Base-by-base conservation (phyloP, 179 eudicot species). In the Pouteria campechiana region DNA sequence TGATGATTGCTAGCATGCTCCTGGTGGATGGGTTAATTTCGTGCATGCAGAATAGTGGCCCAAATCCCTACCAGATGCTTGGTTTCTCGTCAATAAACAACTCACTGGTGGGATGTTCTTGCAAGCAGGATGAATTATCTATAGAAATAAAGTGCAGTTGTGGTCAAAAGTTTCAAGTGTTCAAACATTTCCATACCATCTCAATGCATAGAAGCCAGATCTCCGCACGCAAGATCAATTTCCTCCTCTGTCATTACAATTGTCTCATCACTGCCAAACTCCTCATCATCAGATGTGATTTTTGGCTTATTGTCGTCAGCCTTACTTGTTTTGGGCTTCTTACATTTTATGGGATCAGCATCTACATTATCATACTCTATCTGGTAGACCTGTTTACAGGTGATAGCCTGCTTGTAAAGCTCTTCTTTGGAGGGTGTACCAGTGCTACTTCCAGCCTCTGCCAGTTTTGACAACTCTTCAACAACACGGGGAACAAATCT, bases 211-310 rank as follows among this genome's bases (percentile, higher is more conserved):
- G 72, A 67, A 31, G 69, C 65, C 28, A 87, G 33, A 37, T 48
- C 57, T 40, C 71, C 41, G 61, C 65, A 87, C 61, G 92, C 99
- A 53, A 58, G 71, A 12, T 79, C 64, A 15, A 87, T 73, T 58
- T 92, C 99, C 37, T 75, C 88, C 60, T 87, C 85, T 6, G 94
- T 82, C 96, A 92, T 92, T 75, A 74, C 94, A 24, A 82, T 58
- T 3, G 96, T 87, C 53, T 72, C 96, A 59, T 87, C 99, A 39
- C 88, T 87, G 41, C 79, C 92, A 54, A 73, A 79, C 32, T 39
- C 58, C 12, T 46, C 25, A 19, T 57, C 46, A 24, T 54, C 62
- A 16, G 55, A 17, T 2, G 50, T n/a, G 22, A 7, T 33, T 44
- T 17, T 47, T 14, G 19, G 20, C 8, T 49, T 25, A 21, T 32